Evolutionary conservation across 306 rosid genomes (phyloP).

Genomic region (Alnus rubra): DNA sequence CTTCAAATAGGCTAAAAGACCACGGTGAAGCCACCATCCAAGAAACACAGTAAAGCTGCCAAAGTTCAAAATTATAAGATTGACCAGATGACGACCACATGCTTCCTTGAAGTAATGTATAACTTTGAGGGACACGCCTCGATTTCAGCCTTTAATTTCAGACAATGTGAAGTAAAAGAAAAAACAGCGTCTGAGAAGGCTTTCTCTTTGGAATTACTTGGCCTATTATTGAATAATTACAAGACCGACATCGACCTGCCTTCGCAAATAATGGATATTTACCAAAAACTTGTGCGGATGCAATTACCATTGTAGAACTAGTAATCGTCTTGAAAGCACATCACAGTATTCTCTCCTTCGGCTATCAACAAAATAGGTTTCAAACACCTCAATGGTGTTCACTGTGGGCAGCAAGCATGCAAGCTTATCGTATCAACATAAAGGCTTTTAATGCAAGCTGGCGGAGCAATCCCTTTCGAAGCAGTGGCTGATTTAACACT

Average conservation of each 20-base stretch:
- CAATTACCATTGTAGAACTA: background rate
- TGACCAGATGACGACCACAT: too few species aligned
- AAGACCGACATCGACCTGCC: background rate
- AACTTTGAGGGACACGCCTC: too few species aligned
- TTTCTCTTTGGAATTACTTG: background rate
- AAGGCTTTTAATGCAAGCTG: constrained; percentile 13
- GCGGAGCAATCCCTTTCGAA: constrained; percentile 9
- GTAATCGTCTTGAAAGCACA: constrained; percentile 1
- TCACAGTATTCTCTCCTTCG: constrained; percentile 15
- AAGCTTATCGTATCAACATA: background rate
- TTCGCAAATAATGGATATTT: background rate
- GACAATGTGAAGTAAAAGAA: too few species aligned
- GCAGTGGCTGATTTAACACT: background rate
- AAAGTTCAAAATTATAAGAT: too few species aligned
- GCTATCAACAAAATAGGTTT: constrained; percentile 26
- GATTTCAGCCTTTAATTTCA: too few species aligned
- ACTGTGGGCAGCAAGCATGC: constrained; percentile 18
- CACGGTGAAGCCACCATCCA: too few species aligned
- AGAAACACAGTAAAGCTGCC: too few species aligned
- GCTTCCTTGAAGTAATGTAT: too few species aligned
- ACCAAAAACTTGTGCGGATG: background rate
- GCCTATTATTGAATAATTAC: background rate
- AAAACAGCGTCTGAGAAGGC: background rate
- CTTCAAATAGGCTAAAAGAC: too few species aligned
- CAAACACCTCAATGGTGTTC: constrained; percentile 21